phyloP scores from a whole-genome alignment of 164 flowering plant genomes.

The Vitis rotundifolia region DNA sequence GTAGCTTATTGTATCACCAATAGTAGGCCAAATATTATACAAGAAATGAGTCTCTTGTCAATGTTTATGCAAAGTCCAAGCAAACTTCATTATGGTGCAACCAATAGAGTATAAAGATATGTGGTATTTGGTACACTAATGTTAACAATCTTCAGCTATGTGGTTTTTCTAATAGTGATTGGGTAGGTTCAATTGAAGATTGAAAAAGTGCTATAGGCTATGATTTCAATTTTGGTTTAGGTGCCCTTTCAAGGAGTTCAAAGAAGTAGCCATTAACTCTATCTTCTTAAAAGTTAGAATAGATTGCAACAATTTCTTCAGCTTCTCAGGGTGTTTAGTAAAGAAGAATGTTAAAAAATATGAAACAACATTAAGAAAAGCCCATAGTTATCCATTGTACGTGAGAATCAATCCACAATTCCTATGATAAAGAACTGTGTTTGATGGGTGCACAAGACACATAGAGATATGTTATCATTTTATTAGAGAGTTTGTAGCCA shows the following conservation, averaged over 20 bases:
- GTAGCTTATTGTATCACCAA: background rate
- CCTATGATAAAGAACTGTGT: no score
- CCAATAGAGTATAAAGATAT: conserved; percentile 1
- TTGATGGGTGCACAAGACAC: no score
- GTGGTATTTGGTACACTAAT: background rate
- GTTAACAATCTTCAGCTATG: background rate
- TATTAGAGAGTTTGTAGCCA: no score
- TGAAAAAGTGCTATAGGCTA: conserved; percentile 1
- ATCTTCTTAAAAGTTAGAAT: background rate
- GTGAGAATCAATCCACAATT: no score
- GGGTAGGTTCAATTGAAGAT: conserved; percentile 1
- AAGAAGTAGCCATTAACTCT: conserved; percentile 7
- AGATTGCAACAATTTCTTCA: background rate
- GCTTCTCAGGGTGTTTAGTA: conserved; percentile 5
- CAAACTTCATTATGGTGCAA: background rate
- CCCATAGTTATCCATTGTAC: no score
- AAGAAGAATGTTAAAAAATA: no score
- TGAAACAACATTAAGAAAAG: no score
- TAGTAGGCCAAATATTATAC: no score
- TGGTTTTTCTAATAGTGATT: conserved; percentile 3
- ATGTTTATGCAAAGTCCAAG: no score
- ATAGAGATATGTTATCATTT: no score
- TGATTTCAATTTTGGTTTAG: conserved; percentile 1
- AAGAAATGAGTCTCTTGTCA: no score
- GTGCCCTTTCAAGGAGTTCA: conserved; percentile 7